A percentile compares a stretch with the other conserved stretches of the same genome.
These are phyloP conservation scores for Albugo laibachii DNA, from an alignment of 352 stramenopile genomes.

Conservation along the genomic window DNA sequence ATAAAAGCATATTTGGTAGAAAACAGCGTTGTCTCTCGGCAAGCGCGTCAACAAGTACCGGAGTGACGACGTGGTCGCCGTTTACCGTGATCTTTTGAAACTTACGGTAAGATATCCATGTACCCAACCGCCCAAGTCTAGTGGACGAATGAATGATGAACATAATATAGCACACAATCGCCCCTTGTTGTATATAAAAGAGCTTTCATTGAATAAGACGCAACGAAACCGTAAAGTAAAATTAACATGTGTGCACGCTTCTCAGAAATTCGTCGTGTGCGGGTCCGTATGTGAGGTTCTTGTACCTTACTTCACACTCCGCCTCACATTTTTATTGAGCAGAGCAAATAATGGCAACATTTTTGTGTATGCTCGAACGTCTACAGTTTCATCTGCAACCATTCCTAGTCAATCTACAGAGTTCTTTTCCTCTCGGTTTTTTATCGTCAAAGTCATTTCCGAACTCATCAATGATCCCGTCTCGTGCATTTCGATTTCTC, in stretches of 20 bases:
- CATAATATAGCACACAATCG: no score
- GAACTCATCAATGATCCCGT: constrained; percentile 47
- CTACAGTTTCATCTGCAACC: constrained; percentile 12
- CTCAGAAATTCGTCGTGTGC: constrained; percentile 70
- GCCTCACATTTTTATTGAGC: background rate
- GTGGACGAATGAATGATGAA: no score
- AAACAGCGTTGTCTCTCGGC: no score
- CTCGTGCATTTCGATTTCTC: constrained; percentile 61
- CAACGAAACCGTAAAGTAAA: constrained; percentile 33
- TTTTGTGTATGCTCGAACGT: constrained; percentile 52
- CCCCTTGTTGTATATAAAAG: no score
- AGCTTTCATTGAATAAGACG: no score
- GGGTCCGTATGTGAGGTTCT: constrained; percentile 13
- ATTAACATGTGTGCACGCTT: constrained; percentile 70
- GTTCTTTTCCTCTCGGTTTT: constrained; percentile 31
- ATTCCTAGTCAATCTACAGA: constrained; percentile 6
- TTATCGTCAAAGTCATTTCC: constrained; percentile 76
- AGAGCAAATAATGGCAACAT: constrained; percentile 67
- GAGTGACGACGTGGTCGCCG: no score
- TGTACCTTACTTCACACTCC: background rate
- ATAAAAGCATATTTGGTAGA: no score
- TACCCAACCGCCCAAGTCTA: no score
- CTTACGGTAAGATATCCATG: no score
- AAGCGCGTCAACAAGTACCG: no score
- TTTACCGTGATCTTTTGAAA: no score